Evolutionary conservation across 2,329 filamentous ascomycete genomes (phyloP), one percentile per base, ranked within the genome.

Genomic region (Metarhizium guizhouense): DNA sequence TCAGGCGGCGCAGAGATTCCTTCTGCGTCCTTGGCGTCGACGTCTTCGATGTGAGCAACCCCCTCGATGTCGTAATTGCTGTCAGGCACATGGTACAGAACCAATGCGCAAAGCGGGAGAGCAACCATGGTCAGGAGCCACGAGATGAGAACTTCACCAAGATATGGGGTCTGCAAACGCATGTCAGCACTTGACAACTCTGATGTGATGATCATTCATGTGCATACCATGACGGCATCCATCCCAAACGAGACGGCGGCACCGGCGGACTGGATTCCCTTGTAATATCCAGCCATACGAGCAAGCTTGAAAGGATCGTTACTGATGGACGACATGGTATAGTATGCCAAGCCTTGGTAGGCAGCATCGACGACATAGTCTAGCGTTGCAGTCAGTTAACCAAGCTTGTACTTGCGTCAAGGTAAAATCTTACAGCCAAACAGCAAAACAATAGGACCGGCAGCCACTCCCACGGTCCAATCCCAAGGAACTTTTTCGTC

Each of bases 201-300:
- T n/a, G n/a, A 2, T 7, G 8, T 11, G 20, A n/a, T 1, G 14
- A 29, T 40, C 2, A 30, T 30, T 14, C 13, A 11, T 53, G 7
- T 7, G 25, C 54, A 14, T 36, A 69, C 62, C 56, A 68, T 65
- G 34, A 63, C 67, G 16, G 68, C 64, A 54, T 72, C 69, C 49
- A 72, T 67, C 20, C 66, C 65, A 49, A 66, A 70, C 34, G 65
- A 63, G 3, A 71, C 82, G 38, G 85, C 87, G 2, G 83, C 80
- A 63, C 87, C 87, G 7, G 85, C 86, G 25, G 86, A 89, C 68
- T 91, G 87, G 53, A 91, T 86, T n/a, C 86, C 86, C 72, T 91
- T 91, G 77, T 91, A 91, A 74, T 89, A 91, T 52, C 85, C 86
- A 18, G 85, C 85, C 67, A 86, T 88, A 69, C 88, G 87, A 66